A percentile compares a stretch with the other conserved stretches of the same genome.
phyloP scores from a whole-genome alignment of 768 basidiomycete genomes.

The Calocera viscosa region DNA sequence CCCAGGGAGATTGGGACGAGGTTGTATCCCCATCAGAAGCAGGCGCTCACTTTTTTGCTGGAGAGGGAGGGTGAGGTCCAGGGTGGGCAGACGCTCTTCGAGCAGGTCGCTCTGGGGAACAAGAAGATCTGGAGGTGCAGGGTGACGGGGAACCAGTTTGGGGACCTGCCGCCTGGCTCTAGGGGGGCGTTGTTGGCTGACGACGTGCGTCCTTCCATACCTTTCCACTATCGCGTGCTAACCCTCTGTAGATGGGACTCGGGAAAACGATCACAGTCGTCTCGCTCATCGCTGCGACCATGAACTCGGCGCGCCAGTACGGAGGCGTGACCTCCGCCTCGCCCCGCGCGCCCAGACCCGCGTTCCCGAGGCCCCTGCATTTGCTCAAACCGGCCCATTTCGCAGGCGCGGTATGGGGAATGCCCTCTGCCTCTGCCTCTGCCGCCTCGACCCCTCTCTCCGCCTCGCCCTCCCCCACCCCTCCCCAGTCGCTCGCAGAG shows the following conservation, averaged over 20 bases:
- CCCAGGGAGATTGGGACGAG: conserved; percentile 52
- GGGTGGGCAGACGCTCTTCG: conserved; percentile 38
- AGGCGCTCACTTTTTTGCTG: conserved; percentile 87
- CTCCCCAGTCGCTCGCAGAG: conserved; percentile 15
- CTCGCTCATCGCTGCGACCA: conserved; percentile 79
- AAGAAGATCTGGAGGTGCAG: conserved; percentile 55
- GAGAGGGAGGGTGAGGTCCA: conserved; percentile 59
- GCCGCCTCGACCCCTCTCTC: conserved; percentile 16
- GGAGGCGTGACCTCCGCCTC: conserved; percentile 10
- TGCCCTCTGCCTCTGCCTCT: conserved; percentile 41
- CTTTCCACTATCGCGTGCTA: neutral
- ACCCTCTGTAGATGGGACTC: conserved; percentile 68
- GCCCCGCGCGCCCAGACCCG: conserved; percentile 29
- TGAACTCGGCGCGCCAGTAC: conserved; percentile 45
- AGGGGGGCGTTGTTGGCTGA: conserved; percentile 92
- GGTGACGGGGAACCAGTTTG: conserved; percentile 69
- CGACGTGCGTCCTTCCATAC: conserved; percentile 52
- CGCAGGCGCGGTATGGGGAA: conserved; percentile 69
- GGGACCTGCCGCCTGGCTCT: conserved; percentile 51
- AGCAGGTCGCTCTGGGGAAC: conserved; percentile 28
- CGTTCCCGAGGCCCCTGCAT: conserved; percentile 27
- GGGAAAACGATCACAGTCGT: conserved; percentile 96
- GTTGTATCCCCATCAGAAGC: conserved; percentile 96
- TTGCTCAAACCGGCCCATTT: conserved; percentile 46
- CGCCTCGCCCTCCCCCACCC: conserved; percentile 12